Percentiles rank a stretch among this genome's conserved stretches.
phyloP scores from a whole-genome alignment of 176 grass and related monocot genomes.

The Oryza rufipogon region DNA sequence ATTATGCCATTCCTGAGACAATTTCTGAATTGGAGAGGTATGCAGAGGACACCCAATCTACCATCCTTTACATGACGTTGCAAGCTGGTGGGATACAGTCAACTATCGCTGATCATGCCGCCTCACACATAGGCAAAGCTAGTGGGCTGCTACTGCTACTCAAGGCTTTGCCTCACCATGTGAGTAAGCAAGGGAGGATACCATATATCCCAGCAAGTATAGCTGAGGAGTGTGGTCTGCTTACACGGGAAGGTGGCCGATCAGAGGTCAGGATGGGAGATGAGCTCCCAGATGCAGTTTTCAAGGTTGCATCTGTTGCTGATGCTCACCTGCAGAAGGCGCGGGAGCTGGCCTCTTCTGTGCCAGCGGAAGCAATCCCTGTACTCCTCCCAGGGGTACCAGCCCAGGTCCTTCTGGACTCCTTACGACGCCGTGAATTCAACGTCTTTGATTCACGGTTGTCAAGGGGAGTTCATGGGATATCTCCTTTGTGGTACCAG shows the following conservation, averaged over 20 bases:
- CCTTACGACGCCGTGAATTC: conserved; percentile 60
- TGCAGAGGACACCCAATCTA: conserved; percentile 84
- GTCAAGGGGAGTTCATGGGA: conserved; percentile 65
- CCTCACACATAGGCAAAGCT: conserved; percentile 81
- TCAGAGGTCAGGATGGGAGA: conserved; percentile 70
- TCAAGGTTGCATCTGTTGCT: conserved; percentile 80
- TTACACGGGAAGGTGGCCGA: conserved; percentile 42
- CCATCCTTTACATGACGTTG: conserved; percentile 78
- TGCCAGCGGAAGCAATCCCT: conserved; percentile 55
- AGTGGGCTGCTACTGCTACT: conserved; percentile 80
- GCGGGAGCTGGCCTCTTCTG: conserved; percentile 52
- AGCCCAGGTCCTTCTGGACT: conserved; percentile 71
- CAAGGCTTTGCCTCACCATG: conserved; percentile 87
- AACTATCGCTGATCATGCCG: conserved; percentile 71
- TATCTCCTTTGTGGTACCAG: conserved; percentile 85
- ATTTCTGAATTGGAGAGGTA: conserved; percentile 76
- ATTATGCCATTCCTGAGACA: conserved; percentile 51
- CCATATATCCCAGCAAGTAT: conserved; percentile 70
- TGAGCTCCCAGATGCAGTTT: conserved; percentile 70
- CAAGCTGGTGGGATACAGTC: conserved; percentile 80
- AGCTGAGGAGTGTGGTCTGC: conserved; percentile 64
- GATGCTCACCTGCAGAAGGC: conserved; percentile 83
- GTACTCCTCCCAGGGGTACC: conserved; percentile 79
- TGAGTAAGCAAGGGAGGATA: conserved; percentile 64
- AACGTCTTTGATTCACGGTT: conserved; percentile 84